A percentile compares a stretch with the other conserved stretches of the same genome.
Conservation (phyloP, 768 basidiomycete species). For the Termitomyces sp. region DNA sequence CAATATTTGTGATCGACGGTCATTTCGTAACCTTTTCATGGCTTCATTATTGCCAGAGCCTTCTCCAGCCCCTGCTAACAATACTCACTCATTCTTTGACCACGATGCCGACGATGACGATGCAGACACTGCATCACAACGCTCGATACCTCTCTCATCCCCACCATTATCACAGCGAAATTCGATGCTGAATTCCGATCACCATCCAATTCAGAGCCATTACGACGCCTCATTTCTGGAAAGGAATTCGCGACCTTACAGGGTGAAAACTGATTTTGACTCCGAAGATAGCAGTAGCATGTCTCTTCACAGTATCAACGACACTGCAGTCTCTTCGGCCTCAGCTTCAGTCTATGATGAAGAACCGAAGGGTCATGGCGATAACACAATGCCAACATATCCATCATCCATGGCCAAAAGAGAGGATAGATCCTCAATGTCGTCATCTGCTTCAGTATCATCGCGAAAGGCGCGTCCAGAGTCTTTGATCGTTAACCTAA, state of each 20-base stretch:
- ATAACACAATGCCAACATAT: conserved; percentile 41
- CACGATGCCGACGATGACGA: conserved; percentile 41
- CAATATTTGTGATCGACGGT: neutral
- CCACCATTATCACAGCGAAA: conserved; percentile 49
- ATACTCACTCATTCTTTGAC: conserved; percentile 23
- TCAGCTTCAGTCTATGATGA: conserved; percentile 43
- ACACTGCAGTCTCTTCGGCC: conserved; percentile 47
- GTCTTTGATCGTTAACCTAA: conserved; percentile 61
- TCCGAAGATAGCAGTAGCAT: conserved; percentile 53
- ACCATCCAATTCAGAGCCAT: conserved; percentile 8
- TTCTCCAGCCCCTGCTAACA: conserved; percentile 23
- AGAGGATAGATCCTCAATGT: conserved; percentile 48
- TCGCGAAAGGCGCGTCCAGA: conserved; percentile 76
- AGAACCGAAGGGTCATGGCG: conserved; percentile 25
- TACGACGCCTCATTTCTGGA: conserved; percentile 23
- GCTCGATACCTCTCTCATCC: conserved; percentile 71
- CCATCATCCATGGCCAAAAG: conserved; percentile 46
- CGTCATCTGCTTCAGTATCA: conserved; percentile 59
- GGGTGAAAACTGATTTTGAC: conserved; percentile 47
- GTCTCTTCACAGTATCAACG: conserved; percentile 36
- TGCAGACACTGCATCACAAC: conserved; percentile 74
- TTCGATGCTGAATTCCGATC: conserved; percentile 18
- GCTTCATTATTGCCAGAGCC: conserved; percentile 23
- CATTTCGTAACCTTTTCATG: conserved; percentile 11
- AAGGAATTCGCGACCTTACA: conserved; percentile 40